Evolutionary conservation across 140 eudicot species (phyloP).

Genomic region (Senecio squalidus): DNA sequence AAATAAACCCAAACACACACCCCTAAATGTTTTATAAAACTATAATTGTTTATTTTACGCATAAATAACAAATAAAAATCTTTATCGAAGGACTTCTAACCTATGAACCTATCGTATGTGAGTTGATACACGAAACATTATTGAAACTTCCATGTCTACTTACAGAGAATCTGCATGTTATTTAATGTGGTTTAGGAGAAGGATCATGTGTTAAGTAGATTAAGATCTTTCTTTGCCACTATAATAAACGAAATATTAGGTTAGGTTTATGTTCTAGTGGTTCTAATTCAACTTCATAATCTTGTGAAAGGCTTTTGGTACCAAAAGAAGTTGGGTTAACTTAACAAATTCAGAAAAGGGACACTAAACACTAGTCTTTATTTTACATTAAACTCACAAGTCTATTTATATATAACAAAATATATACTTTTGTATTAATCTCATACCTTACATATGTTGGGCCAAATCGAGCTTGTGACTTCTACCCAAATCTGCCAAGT

Average conservation of each 20-base stretch:
- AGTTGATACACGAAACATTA: too few relatives aligned
- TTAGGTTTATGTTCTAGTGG: conserved; percentile 7
- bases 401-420: neutral
- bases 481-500: conserved; percentile 8
- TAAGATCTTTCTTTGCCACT: conserved; percentile 2
- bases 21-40: too few relatives aligned
- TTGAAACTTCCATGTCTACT: too few relatives aligned
- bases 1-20: too few relatives aligned
- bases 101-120: too few relatives aligned
- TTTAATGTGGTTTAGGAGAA: conserved; percentile 2
- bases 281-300: conserved; percentile 10
- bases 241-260: conserved; percentile 2
- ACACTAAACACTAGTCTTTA: neutral
- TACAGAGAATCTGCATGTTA: too few relatives aligned
- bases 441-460: conserved; percentile 17
- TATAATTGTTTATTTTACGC: too few relatives aligned
- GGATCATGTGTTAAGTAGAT: neutral
- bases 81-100: too few relatives aligned
- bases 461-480: neutral
- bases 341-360: neutral
- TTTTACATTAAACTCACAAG: neutral
- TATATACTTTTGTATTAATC: conserved; percentile 1
- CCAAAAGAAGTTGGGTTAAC: neutral
- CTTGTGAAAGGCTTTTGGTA: conserved; percentile 8
- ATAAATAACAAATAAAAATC: too few relatives aligned